Evolutionary conservation across 495 filamentous ascomycete species (phyloP).

Genomic region (Entonaema liquescens): DNA sequence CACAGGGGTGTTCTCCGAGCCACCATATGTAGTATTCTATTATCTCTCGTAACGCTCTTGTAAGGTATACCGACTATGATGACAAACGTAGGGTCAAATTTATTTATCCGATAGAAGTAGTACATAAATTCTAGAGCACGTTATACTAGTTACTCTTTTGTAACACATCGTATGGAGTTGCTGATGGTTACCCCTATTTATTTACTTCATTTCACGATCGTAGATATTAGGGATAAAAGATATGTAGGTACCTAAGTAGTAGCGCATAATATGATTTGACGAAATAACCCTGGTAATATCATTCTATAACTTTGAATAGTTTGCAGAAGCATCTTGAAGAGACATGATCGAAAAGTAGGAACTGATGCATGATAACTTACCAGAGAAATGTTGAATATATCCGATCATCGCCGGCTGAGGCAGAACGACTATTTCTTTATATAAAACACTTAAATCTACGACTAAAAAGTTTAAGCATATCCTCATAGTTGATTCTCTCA

Average conservation of each 20-base stretch:
- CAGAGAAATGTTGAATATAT: slow-evolving; percentile 21
- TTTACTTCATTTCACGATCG: neutral
- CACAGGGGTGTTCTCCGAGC: neutral
- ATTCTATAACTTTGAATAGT: neutral
- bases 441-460: neutral
- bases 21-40: neutral
- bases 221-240: neutral
- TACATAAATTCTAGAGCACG: too few relatives aligned
- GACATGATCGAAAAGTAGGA: neutral
- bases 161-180: too few relatives aligned
- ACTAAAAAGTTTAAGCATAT: neutral
- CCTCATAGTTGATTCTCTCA: neutral
- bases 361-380: neutral
- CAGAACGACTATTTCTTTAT: neutral
- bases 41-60: too few relatives aligned
- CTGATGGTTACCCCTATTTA: neutral
- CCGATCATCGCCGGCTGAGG: slow-evolving; percentile 17
- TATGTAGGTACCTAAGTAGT: neutral
- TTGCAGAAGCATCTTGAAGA: neutral
- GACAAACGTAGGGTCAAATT: too few relatives aligned
- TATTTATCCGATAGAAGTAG: too few relatives aligned
- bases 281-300: neutral
- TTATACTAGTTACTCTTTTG: too few relatives aligned
- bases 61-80: too few relatives aligned
- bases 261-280: neutral